phyloP scores from a whole-genome alignment of 169 alveolate genomes.

The Cryptosporidium xiaoi region DNA sequence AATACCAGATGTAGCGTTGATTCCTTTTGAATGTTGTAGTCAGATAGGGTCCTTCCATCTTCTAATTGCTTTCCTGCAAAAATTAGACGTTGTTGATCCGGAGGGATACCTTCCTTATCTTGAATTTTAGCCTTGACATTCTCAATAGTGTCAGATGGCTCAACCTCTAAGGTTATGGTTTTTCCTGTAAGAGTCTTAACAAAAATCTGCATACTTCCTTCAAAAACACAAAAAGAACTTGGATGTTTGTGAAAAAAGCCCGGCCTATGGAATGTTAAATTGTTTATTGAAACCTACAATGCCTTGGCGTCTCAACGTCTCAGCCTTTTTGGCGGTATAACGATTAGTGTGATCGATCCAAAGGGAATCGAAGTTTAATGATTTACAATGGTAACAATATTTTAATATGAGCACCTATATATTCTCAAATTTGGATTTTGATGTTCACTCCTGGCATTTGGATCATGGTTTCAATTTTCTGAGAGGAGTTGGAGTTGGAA shows the following conservation, averaged over 20 bases:
- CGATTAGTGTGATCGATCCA: not conserved
- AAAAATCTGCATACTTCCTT: conserved; percentile 90
- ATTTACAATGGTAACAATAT: too few relatives aligned
- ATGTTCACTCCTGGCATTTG: too few relatives aligned
- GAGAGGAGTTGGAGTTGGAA: too few relatives aligned
- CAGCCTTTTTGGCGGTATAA: conserved; percentile 48
- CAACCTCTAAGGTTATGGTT: conserved; percentile 95
- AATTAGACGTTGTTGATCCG: conserved; percentile 99
- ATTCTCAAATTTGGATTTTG: too few relatives aligned
- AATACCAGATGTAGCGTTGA: conserved; percentile 97
- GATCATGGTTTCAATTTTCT: too few relatives aligned
- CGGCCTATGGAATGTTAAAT: not conserved
- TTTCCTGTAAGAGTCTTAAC: conserved; percentile 97
- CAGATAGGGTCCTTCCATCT: conserved; percentile 98
- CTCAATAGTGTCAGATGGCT: conserved; percentile 96
- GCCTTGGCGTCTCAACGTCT: conserved; percentile 69
- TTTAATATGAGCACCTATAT: too few relatives aligned
- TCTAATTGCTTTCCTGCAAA: conserved; percentile 99
- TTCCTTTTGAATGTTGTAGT: conserved; percentile 98
- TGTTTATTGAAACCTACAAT: conserved; percentile 19
- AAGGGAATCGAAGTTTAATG: too few relatives aligned
- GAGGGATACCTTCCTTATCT: conserved; percentile 98
- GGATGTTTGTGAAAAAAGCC: not conserved
- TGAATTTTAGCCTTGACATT: conserved; percentile 97
- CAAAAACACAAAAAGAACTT: not conserved